Evolutionary conservation across 2,329 filamentous ascomycete genomes (phyloP).

Genomic region (Hymenoscyphus fraxineus): DNA sequence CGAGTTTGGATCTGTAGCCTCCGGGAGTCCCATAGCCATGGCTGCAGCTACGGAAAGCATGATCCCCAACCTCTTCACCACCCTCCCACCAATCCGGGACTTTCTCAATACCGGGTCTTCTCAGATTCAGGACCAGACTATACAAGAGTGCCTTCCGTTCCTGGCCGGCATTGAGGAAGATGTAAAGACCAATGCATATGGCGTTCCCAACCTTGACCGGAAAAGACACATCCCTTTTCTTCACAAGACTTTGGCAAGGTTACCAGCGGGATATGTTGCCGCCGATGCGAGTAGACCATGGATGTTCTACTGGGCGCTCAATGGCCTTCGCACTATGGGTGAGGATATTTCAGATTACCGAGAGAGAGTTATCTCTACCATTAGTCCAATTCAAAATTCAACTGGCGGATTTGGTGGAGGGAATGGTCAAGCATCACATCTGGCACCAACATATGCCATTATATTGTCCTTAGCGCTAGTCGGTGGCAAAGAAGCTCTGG

Average conservation of each 20-base stretch:
- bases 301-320: constrained; percentile 90
- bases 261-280: constrained; percentile 67
- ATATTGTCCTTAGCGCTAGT: constrained; percentile 75
- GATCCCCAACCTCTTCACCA: constrained; percentile 56
- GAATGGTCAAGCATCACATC: constrained; percentile 84
- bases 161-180: constrained; percentile 48
- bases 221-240: constrained; percentile 60
- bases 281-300: constrained; percentile 88
- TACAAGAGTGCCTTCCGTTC: constrained; percentile 65
- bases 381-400: constrained; percentile 75
- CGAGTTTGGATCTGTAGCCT: constrained; percentile 7
- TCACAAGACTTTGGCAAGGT: constrained; percentile 51
- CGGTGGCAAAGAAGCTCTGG: constrained; percentile 69
- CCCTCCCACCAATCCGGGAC: constrained; percentile 61
- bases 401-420: constrained; percentile 88
- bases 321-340: constrained; percentile 70
- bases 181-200: constrained; percentile 61
- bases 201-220: constrained; percentile 71
- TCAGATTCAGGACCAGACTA: constrained; percentile 62
- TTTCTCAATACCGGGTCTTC: constrained; percentile 65
- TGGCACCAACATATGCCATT: constrained; percentile 84
- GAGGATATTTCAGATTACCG: constrained; percentile 66
- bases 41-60: constrained; percentile 24
- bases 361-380: constrained; percentile 67
- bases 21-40: constrained; percentile 15